phyloP scores from a whole-genome alignment of 1,284 basidiomycete genomes.

The Phenoliferia sp. region DNA sequence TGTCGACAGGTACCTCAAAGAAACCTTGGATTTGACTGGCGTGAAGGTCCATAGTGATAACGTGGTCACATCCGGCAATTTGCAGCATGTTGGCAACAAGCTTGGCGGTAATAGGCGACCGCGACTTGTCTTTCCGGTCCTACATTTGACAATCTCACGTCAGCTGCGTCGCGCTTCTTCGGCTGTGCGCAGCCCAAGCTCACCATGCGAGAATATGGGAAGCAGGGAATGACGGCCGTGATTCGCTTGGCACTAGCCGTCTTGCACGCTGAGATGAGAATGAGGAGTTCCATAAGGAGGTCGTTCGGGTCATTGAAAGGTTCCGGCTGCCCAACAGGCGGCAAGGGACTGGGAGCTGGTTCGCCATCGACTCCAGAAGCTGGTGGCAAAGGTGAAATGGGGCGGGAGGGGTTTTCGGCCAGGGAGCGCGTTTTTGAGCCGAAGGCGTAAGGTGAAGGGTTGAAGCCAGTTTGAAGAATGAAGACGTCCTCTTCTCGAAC shows the following conservation, averaged over 20 bases:
- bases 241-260: slow-evolving; percentile 93
- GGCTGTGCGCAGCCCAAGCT: not conserved
- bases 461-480: slow-evolving; percentile 67
- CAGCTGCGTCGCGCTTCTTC: not conserved
- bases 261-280: slow-evolving; percentile 73
- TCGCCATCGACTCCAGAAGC: slow-evolving; percentile 56
- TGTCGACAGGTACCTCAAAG: slow-evolving; percentile 98
- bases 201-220: slow-evolving; percentile 75
- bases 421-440: slow-evolving; percentile 29
- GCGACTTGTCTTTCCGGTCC: slow-evolving; percentile 97
- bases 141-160: slow-evolving; percentile 45
- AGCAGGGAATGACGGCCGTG: slow-evolving; percentile 97
- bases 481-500: slow-evolving; percentile 97
- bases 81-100: slow-evolving; percentile 95
- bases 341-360: slow-evolving; percentile 9
- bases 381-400: slow-evolving; percentile 21
- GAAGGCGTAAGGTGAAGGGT: slow-evolving; percentile 36
- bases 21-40: slow-evolving; percentile 99
- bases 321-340: slow-evolving; percentile 2
- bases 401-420: slow-evolving; percentile 47
- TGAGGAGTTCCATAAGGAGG: slow-evolving; percentile 63
- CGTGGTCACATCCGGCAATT: slow-evolving; percentile 94
- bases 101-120: slow-evolving; percentile 97
- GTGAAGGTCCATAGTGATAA: slow-evolving; percentile 98
- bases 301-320: slow-evolving; percentile 43